These are phyloP conservation scores for Magnolia changhungtana DNA, from an alignment of 164 flowering plant genomes.

Conservation along the genomic window DNA sequence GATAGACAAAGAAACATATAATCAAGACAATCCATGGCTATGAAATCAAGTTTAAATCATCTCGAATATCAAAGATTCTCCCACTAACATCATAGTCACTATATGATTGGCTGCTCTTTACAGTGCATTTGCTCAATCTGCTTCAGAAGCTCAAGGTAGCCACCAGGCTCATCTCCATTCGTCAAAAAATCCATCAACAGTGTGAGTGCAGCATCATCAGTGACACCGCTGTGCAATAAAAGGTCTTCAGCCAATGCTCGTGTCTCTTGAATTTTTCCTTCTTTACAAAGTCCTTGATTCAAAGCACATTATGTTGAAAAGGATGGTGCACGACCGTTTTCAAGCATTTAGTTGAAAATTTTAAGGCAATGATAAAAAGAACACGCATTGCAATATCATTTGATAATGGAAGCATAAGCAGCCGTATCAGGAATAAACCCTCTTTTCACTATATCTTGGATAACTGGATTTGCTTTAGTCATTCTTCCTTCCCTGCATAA, in stretches of 20 bases:
- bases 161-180: constrained; percentile 5
- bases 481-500: constrained; percentile 15
- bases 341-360: constrained; percentile 5
- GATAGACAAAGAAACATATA: neutral
- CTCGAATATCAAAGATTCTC: neutral
- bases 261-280: constrained; percentile 11
- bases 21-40: neutral
- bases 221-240: constrained; percentile 5
- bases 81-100: neutral
- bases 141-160: constrained; percentile 4
- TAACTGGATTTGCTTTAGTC: constrained; percentile 7
- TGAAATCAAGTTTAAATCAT: neutral
- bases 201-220: neutral
- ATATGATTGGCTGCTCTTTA: constrained; percentile 6
- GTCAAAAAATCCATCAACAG: constrained; percentile 5
- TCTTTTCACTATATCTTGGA: constrained; percentile 11
- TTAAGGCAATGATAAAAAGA: constrained; percentile 6
- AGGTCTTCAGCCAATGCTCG: constrained; percentile 8
- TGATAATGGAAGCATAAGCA: constrained; percentile 8
- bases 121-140: constrained; percentile 5
- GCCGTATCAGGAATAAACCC: constrained; percentile 7
- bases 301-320: constrained; percentile 4
- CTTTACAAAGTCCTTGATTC: constrained; percentile 6
- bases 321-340: constrained; percentile 5
- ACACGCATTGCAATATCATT: constrained; percentile 1